Evolutionary conservation across 257 asterid genomes (phyloP).

Genomic region (Scutellaria barbata): DNA sequence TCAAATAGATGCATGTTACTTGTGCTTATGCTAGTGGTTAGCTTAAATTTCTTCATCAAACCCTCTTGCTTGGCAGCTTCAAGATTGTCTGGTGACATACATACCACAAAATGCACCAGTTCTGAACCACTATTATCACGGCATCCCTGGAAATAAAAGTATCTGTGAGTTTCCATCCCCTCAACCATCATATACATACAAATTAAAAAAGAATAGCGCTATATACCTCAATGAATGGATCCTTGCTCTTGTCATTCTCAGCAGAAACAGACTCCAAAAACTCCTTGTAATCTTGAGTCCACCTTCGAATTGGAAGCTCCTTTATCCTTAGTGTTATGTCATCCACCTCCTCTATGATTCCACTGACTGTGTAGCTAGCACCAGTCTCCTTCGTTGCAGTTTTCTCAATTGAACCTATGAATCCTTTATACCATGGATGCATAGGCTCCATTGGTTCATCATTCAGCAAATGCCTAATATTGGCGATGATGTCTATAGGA

Average conservation of each 20-base stretch:
- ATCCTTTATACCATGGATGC: constrained; percentile 97
- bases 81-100: constrained; percentile 63
- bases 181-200: neutral
- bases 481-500: constrained; percentile 81
- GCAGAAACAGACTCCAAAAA: constrained; percentile 76
- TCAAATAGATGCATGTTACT: constrained; percentile 97
- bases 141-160: constrained; percentile 50
- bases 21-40: constrained; percentile 75
- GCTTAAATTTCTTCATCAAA: constrained; percentile 76
- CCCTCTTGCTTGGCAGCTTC: constrained; percentile 71
- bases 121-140: constrained; percentile 73
- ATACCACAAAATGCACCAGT: constrained; percentile 63
- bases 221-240: constrained; percentile 80
- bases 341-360: constrained; percentile 72
- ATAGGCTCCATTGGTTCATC: constrained; percentile 76
- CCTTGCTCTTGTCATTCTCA: constrained; percentile 73
- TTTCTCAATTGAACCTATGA: constrained; percentile 76
- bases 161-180: constrained; percentile 15
- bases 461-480: constrained; percentile 71
- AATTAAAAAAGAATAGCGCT: neutral
- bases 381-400: constrained; percentile 70
- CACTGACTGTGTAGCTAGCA: constrained; percentile 65
- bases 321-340: constrained; percentile 69
- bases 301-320: constrained; percentile 87
- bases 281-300: constrained; percentile 96